Base-by-base conservation (phyloP, 306 rosid species). In the Citrullus amarus region DNA sequence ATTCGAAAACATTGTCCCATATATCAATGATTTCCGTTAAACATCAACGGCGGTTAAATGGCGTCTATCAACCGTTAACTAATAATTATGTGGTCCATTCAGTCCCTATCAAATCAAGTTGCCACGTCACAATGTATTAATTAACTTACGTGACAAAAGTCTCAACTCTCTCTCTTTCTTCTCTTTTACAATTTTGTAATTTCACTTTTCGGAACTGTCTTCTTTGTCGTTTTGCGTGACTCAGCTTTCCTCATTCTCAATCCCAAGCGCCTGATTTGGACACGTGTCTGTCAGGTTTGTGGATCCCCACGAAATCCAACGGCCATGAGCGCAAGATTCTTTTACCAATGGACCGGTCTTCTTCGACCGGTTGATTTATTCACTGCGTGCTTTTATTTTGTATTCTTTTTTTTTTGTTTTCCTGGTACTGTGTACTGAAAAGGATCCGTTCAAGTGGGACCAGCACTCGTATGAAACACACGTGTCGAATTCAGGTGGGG, bases 211-310 rank as follows among this genome's bases (percentile, higher is more conserved):
- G 39, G 38, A 30, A 50, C 62, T 66, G 51, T 76, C 13, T 16
- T 55, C 30, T 61, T 79, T 82, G 83, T 84, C 87, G 88, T 86
- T 84, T 84, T 84, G 43, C 36, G 74, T 72, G 85, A 84, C 88
- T 71, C 84, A 28, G 71, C 83, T 80, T 88, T 86, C 83, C 83
- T 73, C 30, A 44, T 48, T 54, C 48, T 43, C 60, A 54, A 75
- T 73, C 79, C 39, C 79, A 17, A 75, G 81, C 53, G 9, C 16
- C 20, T 17, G 41, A 68, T 50, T 6, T 54, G 17, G 57, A 50
- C 86, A 83, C 87, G 92, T 86, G 88, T 81, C 36, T 4, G 63
- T 25, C 77, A 72, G 28, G 0, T 7, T 22, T 73, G 59, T 2
- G 18, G 39, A 83, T 80, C 84, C 60, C 83, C 20, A 69, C 46